Evolutionary conservation across 2,329 filamentous ascomycete species (phyloP), one percentile per base, ranked within the genome.

Genomic region (Colletotrichum godetiae): DNA sequence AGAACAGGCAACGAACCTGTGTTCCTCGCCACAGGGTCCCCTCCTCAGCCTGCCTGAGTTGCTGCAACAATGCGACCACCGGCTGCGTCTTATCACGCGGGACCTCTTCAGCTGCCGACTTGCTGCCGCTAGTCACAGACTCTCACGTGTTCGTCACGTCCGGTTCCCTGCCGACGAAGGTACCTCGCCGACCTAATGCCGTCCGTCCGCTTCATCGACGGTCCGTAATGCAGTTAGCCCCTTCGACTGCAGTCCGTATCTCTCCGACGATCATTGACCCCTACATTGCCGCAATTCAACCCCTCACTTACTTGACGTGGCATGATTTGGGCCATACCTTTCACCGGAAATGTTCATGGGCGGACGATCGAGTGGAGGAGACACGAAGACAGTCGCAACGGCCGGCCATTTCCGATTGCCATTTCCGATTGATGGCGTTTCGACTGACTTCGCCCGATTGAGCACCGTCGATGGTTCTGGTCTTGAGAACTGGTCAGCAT

Each of bases 241-340:
- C 37, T 55, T 49, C 52, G 67, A 53, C 29, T 35, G 35, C 68
- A 63, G 53, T 52, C 49, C 64, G 42, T 11, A 33, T 59, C 15
- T 29, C 57, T 12, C 46, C 57, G 57, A 68, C 8, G 56, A 52
- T 24, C 58, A 29, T 33, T 42, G 22, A 37, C 37, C 29, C 24
- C 37, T 24, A 35, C 37, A 2, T 19, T 31, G 56, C 19, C 53
- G 42, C 24, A 22, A 56, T 11, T 33, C 12, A 22, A 31, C 62
- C 62, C 56, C 46, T 57, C 68, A 46, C 53, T 49, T 5, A 3
- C 37, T 46, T 55, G 61, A 75, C 74, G 74, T 75, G 74, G 74
- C 74, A 75, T 24, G 29, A 31, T 57, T 24, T 49, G 33, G 27
- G 29, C 70, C 74, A 74, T 74, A 74, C 67, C 74, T 68, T 72